A percentile compares a stretch with the other conserved stretches of the same genome.
Evolutionary conservation across 164 flowering plant species (phyloP).

Genomic region (Tetrastigma voinierianum): DNA sequence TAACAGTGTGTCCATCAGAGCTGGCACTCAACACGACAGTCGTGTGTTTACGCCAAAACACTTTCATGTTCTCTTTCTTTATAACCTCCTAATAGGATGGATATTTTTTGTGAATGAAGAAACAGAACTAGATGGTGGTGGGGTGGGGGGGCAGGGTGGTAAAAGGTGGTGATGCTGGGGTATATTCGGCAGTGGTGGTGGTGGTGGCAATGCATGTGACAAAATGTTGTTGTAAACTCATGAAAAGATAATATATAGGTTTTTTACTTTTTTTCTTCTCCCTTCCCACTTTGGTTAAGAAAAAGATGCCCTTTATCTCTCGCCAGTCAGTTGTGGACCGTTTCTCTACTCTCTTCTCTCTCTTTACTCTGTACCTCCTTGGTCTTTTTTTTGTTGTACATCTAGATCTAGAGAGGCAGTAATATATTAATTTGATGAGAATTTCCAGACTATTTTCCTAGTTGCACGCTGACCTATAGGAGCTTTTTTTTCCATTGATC

Average conservation of each 20-base stretch:
- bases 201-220: conserved; percentile 17
- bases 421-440: not conserved
- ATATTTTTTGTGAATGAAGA: conserved; percentile 18
- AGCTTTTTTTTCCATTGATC: too few relatives aligned
- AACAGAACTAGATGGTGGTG: not conserved
- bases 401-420: conserved; percentile 14
- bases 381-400: conserved; percentile 10
- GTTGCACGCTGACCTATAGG: too few relatives aligned
- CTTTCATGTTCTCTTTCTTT: not conserved
- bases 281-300: conserved; percentile 1
- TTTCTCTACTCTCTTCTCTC: not conserved
- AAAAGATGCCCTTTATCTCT: not conserved
- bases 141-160: conserved; percentile 10
- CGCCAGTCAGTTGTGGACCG: too few relatives aligned
- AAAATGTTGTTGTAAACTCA: conserved; percentile 4
- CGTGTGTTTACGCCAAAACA: conserved; percentile 4
- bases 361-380: too few relatives aligned
- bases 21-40: conserved; percentile 34
- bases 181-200: conserved; percentile 2
- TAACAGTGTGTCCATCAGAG: conserved; percentile 29
- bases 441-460: not conserved
- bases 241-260: conserved; percentile 2
- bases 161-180: conserved; percentile 6
- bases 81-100: conserved; percentile 7
- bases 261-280: conserved; percentile 10